Base-by-base conservation (phyloP, 306 rosid species). In the Acmispon strigosus region DNA sequence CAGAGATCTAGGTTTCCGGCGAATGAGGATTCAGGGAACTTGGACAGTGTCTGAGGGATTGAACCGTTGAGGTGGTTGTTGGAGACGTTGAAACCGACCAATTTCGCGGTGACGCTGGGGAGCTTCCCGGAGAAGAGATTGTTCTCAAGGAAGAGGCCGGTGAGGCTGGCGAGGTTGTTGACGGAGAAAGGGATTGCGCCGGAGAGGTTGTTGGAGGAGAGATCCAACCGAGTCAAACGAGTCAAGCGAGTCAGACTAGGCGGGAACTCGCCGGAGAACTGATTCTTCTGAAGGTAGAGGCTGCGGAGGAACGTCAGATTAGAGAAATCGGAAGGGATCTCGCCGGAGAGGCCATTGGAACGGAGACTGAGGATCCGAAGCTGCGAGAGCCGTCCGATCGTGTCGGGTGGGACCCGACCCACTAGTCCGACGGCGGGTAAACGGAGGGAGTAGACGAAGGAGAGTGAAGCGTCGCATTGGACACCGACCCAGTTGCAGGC, bases 401-500 rank as follows among this genome's bases (percentile, higher is more conserved):
- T 87, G 64, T 80, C 69, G 7, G 89, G 66, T 2, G 96, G 99
- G 76, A 91, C 73, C 44, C 50, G 50, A 6, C 99, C 99, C 52
- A 95, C 83, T 1, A 95, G 89, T 0, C 84, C 99, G 1, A 78
- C 99, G 2, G 87, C 99, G 1, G 99, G 99, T 0, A 95, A 76
- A 32, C 92, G 96, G 56, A 95, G 89, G 0, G 81, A 17, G 12
- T 55, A 76, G 0, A 95, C 97, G 20, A 12, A 89, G 18, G 97
- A 80, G 8, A 22, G 53, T 2, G 82, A 64, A 0, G 51, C 50
- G 50, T 86, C 91, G 39, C 99, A 95, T 39, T 2, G 17, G 8
- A 95, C 81, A 1, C 99, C 99, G 8, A 95, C 80, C 99, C 99
- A 95, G 17, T 69, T 64, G 88, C 99, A 95, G 39, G 84, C 96